Base-by-base conservation (phyloP, 2,329 filamentous ascomycete genomes). In the Anthostomella pinea region DNA sequence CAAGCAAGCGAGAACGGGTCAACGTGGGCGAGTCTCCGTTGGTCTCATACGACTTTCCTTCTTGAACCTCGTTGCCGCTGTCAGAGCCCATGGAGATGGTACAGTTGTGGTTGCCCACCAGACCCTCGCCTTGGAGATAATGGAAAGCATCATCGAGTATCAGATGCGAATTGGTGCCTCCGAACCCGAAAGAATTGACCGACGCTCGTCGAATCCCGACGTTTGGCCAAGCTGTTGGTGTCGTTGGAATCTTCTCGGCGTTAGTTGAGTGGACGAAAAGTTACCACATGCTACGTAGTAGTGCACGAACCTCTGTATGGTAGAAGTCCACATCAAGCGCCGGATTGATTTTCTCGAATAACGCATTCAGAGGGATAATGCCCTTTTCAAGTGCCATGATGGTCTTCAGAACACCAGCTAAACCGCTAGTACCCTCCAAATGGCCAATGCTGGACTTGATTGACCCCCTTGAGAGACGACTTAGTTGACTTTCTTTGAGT, bases 191-290 rank as follows among this genome's bases (percentile, higher is more conserved):
- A 4, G 43, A 43, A n/a, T 46, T 44, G 6, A 49, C 38, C 4
- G 45, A 48, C 38, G 44, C 13, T 54, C 59, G 33, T 49, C 57
- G 52, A 38, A 1, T 59, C 63, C 14, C 63, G 56, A 1, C 53
- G 63, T 4, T 60, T 57, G 39, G 52, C 53, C 53, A 57, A 0
- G 33, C n/a, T 20, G 4, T 34, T 40, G 3, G 30, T 23, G 17
- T 40, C 15, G n/a, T n/a, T n/a, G n/a, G n/a, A n/a, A n/a, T n/a
- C n/a, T n/a, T n/a, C n/a, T n/a, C n/a, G n/a, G n/a, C n/a, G n/a
- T n/a, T n/a, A n/a, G n/a, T n/a, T n/a, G n/a, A n/a, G n/a, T n/a
- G n/a, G n/a, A n/a, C n/a, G n/a, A n/a, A n/a, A n/a, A n/a, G n/a
- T n/a, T n/a, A n/a, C n/a, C n/a, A n/a, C n/a, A n/a, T n/a, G n/a